Evolutionary conservation across 306 rosid species (phyloP).

Genomic region (Sesbania bispinosa): DNA sequence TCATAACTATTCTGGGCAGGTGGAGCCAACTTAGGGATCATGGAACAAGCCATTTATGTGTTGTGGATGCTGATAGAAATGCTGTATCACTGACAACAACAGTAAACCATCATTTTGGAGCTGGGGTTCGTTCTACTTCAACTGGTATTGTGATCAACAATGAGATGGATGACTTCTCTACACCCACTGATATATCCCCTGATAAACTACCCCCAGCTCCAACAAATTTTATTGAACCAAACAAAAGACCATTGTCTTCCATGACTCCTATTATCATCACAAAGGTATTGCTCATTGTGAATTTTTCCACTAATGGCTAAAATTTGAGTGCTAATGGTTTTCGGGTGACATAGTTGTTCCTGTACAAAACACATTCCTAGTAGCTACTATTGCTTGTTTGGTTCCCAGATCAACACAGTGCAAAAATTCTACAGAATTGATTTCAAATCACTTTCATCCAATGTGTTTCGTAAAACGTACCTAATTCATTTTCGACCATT

Average conservation of each 20-base stretch:
- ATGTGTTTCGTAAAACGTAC: too few relatives aligned
- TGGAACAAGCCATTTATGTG: constrained; percentile 91
- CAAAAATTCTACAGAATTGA: too few relatives aligned
- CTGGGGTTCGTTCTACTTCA: constrained; percentile 70
- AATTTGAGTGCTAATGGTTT: too few relatives aligned
- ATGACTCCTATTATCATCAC: constrained; percentile 80
- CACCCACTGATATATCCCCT: constrained; percentile 55
- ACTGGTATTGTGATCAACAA: constrained; percentile 88
- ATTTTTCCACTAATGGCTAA: too few relatives aligned
- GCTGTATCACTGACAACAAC: constrained; percentile 82
- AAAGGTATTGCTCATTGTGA: constrained; percentile 49
- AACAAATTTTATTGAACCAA: constrained; percentile 71
- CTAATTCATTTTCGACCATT: too few relatives aligned
- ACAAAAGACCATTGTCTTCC: constrained; percentile 83
- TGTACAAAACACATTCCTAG: not conserved
- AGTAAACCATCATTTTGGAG: constrained; percentile 65
- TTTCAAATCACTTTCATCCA: too few relatives aligned
- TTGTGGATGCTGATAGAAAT: constrained; percentile 85
- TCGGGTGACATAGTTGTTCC: too few relatives aligned
- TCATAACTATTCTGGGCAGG: constrained; percentile 42
- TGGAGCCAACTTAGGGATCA: constrained; percentile 95
- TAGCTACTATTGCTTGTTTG: too few relatives aligned
- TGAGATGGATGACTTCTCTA: constrained; percentile 90
- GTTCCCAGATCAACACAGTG: too few relatives aligned
- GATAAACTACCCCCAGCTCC: constrained; percentile 84